Evolutionary conservation across 1,139 yeast species (phyloP).

Genomic region (Nematodospora anomalae): DNA sequence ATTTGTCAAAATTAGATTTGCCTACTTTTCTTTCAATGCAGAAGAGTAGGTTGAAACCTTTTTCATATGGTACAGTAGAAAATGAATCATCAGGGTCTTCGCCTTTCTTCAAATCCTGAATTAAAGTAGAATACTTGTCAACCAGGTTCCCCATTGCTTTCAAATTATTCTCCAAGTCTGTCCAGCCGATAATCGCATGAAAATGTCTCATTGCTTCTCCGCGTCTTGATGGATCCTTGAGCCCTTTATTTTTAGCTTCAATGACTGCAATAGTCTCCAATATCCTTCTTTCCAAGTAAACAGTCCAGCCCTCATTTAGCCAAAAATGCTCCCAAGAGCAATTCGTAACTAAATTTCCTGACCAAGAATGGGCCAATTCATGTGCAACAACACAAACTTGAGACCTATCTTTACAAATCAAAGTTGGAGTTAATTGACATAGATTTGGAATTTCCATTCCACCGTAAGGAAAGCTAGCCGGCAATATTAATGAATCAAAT

Average conservation of each 20-base stretch:
- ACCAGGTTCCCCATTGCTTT: constrained; percentile 57
- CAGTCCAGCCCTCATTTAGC: constrained; percentile 97
- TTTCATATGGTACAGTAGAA: constrained; percentile 86
- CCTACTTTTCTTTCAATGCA: constrained; percentile 62
- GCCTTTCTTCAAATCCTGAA: constrained; percentile 65
- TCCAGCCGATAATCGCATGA: constrained; percentile 86
- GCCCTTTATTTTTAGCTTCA: constrained; percentile 8
- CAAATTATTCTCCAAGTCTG: constrained; percentile 68
- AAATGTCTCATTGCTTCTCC: constrained; percentile 81
- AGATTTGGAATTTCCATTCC: constrained; percentile 96
- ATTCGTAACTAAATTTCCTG: constrained; percentile 87
- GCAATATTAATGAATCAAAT: constrained; percentile 79
- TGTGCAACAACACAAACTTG: constrained; percentile 90
- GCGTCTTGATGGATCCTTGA: constrained; percentile 29
- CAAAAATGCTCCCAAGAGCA: constrained; percentile 93
- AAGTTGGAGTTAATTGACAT: constrained; percentile 89
- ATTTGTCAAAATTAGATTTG: constrained; percentile 64
- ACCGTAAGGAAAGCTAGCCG: constrained; percentile 87
- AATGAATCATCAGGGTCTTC: constrained; percentile 88
- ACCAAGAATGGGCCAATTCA: constrained; percentile 91
- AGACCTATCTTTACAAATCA: constrained; percentile 81
- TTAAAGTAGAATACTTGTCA: constrained; percentile 59
- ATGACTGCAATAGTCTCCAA: constrained; percentile 51
- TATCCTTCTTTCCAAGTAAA: constrained; percentile 83
- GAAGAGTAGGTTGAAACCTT: constrained; percentile 79